phyloP scores from a whole-genome alignment of 306 rosid genomes.

The Rosa rugosa region DNA sequence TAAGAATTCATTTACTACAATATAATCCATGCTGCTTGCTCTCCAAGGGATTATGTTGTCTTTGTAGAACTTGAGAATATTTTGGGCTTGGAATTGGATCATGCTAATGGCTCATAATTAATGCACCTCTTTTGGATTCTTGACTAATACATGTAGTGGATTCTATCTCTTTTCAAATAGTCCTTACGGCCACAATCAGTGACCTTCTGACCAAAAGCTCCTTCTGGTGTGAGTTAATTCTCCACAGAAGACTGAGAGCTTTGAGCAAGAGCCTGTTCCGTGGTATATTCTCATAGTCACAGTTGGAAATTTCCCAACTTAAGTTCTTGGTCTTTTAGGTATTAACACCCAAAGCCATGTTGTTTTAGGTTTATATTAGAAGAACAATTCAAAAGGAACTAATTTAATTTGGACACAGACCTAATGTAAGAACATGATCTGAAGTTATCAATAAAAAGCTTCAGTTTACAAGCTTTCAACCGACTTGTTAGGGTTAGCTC shows the following conservation, averaged over 20 bases:
- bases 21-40: slow-evolving; percentile 14
- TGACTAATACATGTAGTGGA: neutral
- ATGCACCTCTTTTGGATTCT: neutral
- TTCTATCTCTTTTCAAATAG: neutral
- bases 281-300: neutral
- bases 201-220: neutral
- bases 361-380: neutral
- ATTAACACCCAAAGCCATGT: neutral
- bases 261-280: neutral
- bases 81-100: slow-evolving; percentile 18
- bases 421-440: neutral
- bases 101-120: neutral
- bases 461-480: neutral
- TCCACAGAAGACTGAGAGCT: neutral
- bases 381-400: neutral
- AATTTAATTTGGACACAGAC: neutral
- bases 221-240: neutral
- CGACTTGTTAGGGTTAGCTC: neutral
- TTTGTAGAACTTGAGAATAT: slow-evolving; percentile 8
- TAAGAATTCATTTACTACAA: slow-evolving; percentile 28
- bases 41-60: slow-evolving; percentile 13
- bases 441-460: neutral
- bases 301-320: neutral
- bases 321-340: neutral
- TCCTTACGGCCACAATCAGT: neutral